Conservation (phyloP, 164 flowering plant genomes). For the Berberis thunbergii region DNA sequence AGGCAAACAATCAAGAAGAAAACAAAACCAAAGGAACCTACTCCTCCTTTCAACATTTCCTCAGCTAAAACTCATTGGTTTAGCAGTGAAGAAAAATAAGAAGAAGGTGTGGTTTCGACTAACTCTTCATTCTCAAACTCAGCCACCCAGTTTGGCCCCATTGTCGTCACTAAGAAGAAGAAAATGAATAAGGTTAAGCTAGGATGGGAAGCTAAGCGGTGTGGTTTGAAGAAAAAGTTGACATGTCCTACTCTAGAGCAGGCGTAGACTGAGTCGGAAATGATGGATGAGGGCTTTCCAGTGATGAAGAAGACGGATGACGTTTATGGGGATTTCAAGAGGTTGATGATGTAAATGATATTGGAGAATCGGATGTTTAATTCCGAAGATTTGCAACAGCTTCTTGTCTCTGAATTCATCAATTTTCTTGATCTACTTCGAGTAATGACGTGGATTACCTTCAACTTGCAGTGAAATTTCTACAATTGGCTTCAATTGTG, state of each 20-base stretch:
- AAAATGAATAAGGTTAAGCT: background rate
- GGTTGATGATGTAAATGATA: slow-evolving; percentile 85
- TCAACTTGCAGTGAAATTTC: no score
- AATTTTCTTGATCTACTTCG: no score
- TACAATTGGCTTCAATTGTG: no score
- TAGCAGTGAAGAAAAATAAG: no score
- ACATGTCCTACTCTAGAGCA: slow-evolving; percentile 1
- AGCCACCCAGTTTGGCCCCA: slow-evolving; percentile 42
- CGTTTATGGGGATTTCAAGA: slow-evolving; percentile 66
- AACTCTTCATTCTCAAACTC: slow-evolving; percentile 14
- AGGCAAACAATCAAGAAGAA: no score
- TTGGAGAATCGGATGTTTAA: slow-evolving; percentile 70
- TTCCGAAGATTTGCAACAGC: slow-evolving; percentile 53
- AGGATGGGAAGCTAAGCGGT: no score
- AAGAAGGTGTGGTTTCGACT: slow-evolving; percentile 5
- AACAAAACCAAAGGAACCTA: no score
- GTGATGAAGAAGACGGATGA: slow-evolving; percentile 71
- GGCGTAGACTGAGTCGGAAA: slow-evolving; percentile 29
- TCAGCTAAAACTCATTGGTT: no score
- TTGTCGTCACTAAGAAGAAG: slow-evolving; percentile 7
- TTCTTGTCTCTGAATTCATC: slow-evolving; percentile 50
- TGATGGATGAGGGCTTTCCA: slow-evolving; percentile 59
- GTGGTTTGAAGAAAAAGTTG: slow-evolving; percentile 2
- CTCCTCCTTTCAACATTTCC: no score
- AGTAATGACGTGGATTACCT: no score